Evolutionary conservation across 208 protist species (phyloP), one percentile per base, ranked within the genome.

Genomic region (Trypanosomatidae sp.): DNA sequence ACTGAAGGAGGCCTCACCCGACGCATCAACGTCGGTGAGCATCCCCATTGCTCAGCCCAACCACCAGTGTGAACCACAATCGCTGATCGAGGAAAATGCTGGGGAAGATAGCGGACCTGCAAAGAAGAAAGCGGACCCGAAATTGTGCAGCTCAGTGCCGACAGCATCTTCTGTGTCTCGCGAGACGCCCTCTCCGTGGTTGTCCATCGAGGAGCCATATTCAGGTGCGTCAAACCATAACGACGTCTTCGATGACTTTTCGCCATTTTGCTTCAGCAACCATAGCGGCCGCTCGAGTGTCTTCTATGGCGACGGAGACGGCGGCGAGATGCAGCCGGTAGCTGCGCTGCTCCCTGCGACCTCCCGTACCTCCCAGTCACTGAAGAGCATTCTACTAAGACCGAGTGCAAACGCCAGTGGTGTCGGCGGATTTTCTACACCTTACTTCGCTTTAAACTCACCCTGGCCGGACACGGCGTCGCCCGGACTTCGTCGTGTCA

Each of bases 381-480:
- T 58, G 3, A 55, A 60, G 49, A 77, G 73, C 25, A 77, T 77
- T 67, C 66, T 77, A 10, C 66, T 77, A 19, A 53, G 60, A 33
- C 62, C 73, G 7, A 68, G 66, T 41, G 50, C 50, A 22, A 60
- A 22, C 66, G 60, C 19, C 19, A 71, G 66, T 33, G 66, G 30
- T 1, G 19, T 17, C 10, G 39, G 52, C 8, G 9, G 36, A 17
- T n/a, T 17, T 17, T 33, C 43, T 3, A 5, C n/a, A 36, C 43
- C 41, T 6, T 41, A 50, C 25, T n/a, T 6, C 50, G 6, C 28
- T 25, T 13, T 47, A 8, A 28, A 28, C 50, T 7, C 30, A 3
- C 36, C 33, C 19, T 47, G 25, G 28, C 52, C 22, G 17, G 46
- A 60, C 46, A 60, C 30, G 30, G 22, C 33, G 0, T 52, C 33